Evolutionary conservation across 2,329 filamentous ascomycete species (phyloP), one percentile per base, ranked within the genome.

Genomic region (Bipolaris victoriae): DNA sequence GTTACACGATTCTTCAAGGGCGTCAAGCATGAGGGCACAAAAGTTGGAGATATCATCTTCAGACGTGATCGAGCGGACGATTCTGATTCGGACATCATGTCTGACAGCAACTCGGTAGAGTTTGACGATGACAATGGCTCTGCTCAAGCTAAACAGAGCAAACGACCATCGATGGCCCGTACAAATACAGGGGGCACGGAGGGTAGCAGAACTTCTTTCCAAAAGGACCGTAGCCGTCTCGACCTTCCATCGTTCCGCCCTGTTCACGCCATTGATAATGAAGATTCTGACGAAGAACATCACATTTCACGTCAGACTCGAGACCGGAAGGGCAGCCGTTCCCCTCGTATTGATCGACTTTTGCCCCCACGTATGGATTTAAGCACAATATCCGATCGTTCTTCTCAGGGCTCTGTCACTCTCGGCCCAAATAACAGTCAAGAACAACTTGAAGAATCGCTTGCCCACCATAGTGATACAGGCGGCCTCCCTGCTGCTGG

Each of bases 1-100:
- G 81, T 92, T 7, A 86, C 88, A 40, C 87, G 89, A 6, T 88
- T 97, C 46, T 89, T 97, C 77, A 94, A 92, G 77, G 88, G 88
- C 29, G 84, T 96, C 2, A 83, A 85, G n/a, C 82, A 81, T 59
- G 87, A 89, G 66, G 82, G 88, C 7, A 83, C 84, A 0, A 85
- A 84, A 66, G 82, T 88, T 33, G 84, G 85, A 15, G 85, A 86
- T 48, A 80, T 84, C 41, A 83, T 88, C 20, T 80, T 86, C 74
- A 84, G 82, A 63, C 85, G 83, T 66, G 86, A 89, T 31, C 69
- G 76, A 20, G 67, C 64, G 47, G 73, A 77, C 11, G 77, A 79
- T 62, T 79, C 77, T 55, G 81, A 83, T 45, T 73, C 76, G 46
- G 80, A 79, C 1, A 80, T 76, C 35, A 58, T 75, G 53, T 72